Evolutionary conservation across 208 protist genomes (phyloP), one percentile per base, ranked within the genome.

Genomic region (Trypanosoma brucei): DNA sequence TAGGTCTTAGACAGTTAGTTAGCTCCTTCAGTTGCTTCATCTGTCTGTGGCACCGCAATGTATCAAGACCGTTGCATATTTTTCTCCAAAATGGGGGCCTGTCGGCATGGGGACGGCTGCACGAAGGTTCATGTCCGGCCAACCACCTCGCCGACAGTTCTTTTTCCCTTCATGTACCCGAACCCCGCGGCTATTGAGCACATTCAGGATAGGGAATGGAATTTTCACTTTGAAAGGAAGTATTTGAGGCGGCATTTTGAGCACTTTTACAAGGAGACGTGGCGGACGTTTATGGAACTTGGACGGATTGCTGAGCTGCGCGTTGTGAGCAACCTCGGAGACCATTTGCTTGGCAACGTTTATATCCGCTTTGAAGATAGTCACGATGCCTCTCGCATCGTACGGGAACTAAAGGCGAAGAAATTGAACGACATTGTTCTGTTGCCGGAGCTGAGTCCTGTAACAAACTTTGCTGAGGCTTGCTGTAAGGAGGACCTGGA

Each of bases 41-140:
- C 11, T 46, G 11, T 11, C 8, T 46, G 42, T 6, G 0, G 42
- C 11, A 14, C 8, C 55, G 46, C 36, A 13, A 72, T 80, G 68
- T 69, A 74, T 49, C 70, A 71, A 52, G 83, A 92, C 22, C 85
- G 84, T 39, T 97, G 93, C 58, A 56, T 88, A 38, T 99, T 99
- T 82, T 99, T 98, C 78, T 95, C 82, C 58, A 98, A 99, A 78
- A 98, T 98, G 68, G 98, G 98, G 34, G 97, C 97, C n/a, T 99
- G 98, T 84, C 89, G 97, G 6, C 97, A 99, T 75, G 97, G 97
- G 13, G 97, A 98, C 49, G 68, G 82, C 44, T 99, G 98, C 83
- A 97, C 88, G 2, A 95, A 97, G 61, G 45, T 95, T 44, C 98
- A 99, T 79, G 83, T 95, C 40, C 84, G 83, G 40, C 98, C 98